Conservation (phyloP, 2,329 filamentous ascomycete species). For the Penicillium sp. region DNA sequence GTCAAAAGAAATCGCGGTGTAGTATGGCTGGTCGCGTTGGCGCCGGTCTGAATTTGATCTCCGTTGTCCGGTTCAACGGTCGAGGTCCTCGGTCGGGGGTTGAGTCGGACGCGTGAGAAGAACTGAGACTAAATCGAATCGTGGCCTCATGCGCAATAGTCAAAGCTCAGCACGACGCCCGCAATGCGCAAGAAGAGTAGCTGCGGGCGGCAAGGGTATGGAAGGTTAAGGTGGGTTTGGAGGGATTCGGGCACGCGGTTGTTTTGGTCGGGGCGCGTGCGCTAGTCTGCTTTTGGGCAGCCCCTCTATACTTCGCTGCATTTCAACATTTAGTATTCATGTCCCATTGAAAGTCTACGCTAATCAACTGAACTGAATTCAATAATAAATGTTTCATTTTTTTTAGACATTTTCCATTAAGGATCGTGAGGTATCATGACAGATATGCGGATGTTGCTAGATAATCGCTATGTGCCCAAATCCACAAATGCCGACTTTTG, state of each 20-base stretch:
- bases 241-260: slow-evolving; percentile 35
- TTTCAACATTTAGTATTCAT: neutral
- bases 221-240: slow-evolving; percentile 20
- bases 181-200: slow-evolving; percentile 10
- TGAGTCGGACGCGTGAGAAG: neutral
- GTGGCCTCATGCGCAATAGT: neutral
- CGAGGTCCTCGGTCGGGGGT: neutral
- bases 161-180: slow-evolving; percentile 1
- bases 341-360: too few relatives aligned
- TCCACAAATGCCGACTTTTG: slow-evolving; percentile 16
- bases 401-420: neutral
- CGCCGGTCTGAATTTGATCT: slow-evolving; percentile 1
- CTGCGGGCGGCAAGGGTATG: slow-evolving; percentile 25
- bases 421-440: slow-evolving; percentile 1
- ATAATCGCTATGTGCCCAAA: slow-evolving; percentile 20
- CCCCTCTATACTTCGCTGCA: slow-evolving; percentile 8
- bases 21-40: slow-evolving; percentile 8
- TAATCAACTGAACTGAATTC: neutral
- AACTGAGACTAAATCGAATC: neutral
- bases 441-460: slow-evolving; percentile 18
- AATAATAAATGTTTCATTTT: neutral
- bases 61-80: slow-evolving; percentile 2
- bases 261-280: slow-evolving; percentile 41
- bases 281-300: slow-evolving; percentile 32
- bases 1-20: slow-evolving; percentile 1